These are phyloP conservation scores for Trichoderma lentiforme DNA, from an alignment of 2,329 filamentous ascomycete genomes.

Conservation along the genomic window DNA sequence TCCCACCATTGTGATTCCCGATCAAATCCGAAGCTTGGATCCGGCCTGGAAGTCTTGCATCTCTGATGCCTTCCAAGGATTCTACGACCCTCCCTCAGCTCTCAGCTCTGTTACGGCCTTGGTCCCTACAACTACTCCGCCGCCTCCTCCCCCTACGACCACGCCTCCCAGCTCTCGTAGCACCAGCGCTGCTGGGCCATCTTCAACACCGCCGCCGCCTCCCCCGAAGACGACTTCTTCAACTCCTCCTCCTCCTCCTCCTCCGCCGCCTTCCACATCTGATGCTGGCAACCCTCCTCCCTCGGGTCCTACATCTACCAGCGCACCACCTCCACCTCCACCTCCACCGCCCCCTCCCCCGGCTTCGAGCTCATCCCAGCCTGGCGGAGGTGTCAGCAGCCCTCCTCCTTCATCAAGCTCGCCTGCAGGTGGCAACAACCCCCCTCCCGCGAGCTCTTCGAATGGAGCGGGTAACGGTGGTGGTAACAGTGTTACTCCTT, in stretches of 20 bases:
- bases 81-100: conserved; percentile 17
- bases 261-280: neutral
- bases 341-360: neutral
- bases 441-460: neutral
- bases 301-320: neutral
- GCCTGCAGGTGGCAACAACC: neutral
- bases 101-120: conserved; percentile 11
- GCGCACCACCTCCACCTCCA: neutral
- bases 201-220: conserved; percentile 1
- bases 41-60: conserved; percentile 18
- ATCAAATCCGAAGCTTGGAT: conserved; percentile 9
- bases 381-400: neutral
- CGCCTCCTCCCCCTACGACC: neutral
- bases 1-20: conserved; percentile 19
- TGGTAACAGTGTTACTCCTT: neutral
- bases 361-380: neutral
- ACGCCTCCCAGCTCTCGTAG: neutral
- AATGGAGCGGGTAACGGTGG: neutral
- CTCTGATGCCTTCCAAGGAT: conserved; percentile 8
- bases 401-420: neutral
- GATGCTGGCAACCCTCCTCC: neutral
- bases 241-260: neutral
- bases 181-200: neutral
- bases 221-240: neutral
- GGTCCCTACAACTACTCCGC: neutral